Conservation (phyloP, 352 stramenopile genomes). For the Globisporangium perplexum region DNA sequence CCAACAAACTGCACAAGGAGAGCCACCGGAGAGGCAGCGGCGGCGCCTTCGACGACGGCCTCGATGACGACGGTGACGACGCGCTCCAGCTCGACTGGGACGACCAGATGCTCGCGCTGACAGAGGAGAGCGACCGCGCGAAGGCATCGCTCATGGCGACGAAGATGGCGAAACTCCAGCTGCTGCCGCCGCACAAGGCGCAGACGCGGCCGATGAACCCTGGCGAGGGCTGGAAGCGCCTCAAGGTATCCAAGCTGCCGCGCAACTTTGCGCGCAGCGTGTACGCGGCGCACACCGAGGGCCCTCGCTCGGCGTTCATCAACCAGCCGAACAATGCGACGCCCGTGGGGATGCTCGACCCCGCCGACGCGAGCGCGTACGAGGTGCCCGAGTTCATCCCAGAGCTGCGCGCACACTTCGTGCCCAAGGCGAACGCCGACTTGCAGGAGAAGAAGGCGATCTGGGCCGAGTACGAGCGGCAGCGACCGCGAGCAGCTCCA, state of each 20-base stretch:
- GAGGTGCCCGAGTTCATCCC: conserved; percentile 56
- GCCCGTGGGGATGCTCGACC: conserved; percentile 67
- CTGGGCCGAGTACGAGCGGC: conserved; percentile 30
- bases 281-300: conserved; percentile 48
- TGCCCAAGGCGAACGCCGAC: conserved; percentile 45
- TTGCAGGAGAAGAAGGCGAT: conserved; percentile 57
- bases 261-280: conserved; percentile 56
- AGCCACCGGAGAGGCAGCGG: background rate
- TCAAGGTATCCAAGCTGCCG: conserved; percentile 49
- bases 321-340: conserved; percentile 61
- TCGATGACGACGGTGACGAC: conserved; percentile 17
- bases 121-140: conserved; percentile 43
- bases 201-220: conserved; percentile 16
- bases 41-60: background rate
- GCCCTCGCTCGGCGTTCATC: conserved; percentile 51
- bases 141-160: conserved; percentile 40
- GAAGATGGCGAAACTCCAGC: conserved; percentile 58
- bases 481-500: background rate
- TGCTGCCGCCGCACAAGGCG: conserved; percentile 18
- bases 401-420: conserved; percentile 48
- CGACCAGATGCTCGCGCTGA: conserved; percentile 34
- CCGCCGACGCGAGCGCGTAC: conserved; percentile 48
- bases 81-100: conserved; percentile 34
- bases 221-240: conserved; percentile 70
- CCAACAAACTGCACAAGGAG: conserved; percentile 2